Evolutionary conservation across 108 stramenopile species (phyloP), one percentile per base, ranked within the genome.

Genomic region (Schizochytrium sp.): DNA sequence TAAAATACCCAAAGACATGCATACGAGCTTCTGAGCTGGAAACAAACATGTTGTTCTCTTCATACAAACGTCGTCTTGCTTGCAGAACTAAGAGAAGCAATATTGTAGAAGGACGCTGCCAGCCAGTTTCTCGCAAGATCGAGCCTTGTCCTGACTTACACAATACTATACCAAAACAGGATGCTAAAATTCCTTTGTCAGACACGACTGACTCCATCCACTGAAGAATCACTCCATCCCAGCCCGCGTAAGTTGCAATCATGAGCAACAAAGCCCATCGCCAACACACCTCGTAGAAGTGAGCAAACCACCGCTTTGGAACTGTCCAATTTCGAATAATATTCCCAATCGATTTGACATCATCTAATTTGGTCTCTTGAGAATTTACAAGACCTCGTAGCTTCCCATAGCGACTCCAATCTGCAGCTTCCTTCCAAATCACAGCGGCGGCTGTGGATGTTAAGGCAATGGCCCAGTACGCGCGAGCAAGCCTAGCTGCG

Each of bases 241-340:
- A 83, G 4, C 49, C 28, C 1, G 50, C n/a, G 73, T 53, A 83
- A 4, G 50, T 53, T 50, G 73, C 73, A 4, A 53, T 50, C 28
- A 38, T 53, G 73, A 83, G 73, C 46, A 83, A 4, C 0, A 83
- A 4, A 46, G 73, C 50, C 73, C 73, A 83, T 4, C 49, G 49
- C 50, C 49, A 53, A 50, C 73, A 47, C 8, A 83, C 73, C 44
- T 46, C 73, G 50, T 83, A 83, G 19, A 83, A 83, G 73, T 83
- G 73, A 8, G 4, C 7, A 19, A 83, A 83, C 44, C 45, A 83
- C 49, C 73, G 46, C 17, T 83, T 83, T 12, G 73, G 73, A 4
- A 83, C 73, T 50, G 45, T 83, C 73, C 73, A 83, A 46, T 46
- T 1, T 13, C 12, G 61, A 0, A n/a, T 13, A 7, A 38, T 38